Conservation (phyloP, 2,329 filamentous ascomycete species). For the Thelonectria discophora region DNA sequence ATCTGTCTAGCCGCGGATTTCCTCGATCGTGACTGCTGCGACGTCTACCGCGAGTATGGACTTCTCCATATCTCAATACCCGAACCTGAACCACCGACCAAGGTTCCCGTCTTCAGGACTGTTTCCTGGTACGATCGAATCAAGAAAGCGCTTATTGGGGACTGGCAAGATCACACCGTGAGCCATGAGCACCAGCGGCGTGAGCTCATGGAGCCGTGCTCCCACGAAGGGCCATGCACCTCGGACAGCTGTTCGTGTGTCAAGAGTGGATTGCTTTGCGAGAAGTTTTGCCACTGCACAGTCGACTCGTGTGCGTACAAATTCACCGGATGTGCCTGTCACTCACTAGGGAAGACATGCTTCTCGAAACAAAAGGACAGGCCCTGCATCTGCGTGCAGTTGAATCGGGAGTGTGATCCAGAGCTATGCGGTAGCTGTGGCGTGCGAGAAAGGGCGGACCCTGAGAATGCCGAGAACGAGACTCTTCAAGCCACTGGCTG, state of each 20-base stretch:
- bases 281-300: slow-evolving; percentile 74
- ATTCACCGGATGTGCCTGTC: slow-evolving; percentile 74
- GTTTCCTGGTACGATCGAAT: slow-evolving; percentile 66
- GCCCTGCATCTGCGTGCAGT: slow-evolving; percentile 74
- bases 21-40: slow-evolving; percentile 61
- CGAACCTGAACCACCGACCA: slow-evolving; percentile 39
- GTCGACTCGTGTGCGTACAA: slow-evolving; percentile 67
- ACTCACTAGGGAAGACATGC: slow-evolving; percentile 67
- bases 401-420: slow-evolving; percentile 84
- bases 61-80: slow-evolving; percentile 40
- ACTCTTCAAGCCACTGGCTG: slow-evolving; percentile 67
- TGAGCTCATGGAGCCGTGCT: slow-evolving; percentile 70
- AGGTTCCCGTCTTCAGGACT: slow-evolving; percentile 51
- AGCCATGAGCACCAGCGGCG: slow-evolving; percentile 65
- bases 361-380: slow-evolving; percentile 63
- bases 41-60: slow-evolving; percentile 53
- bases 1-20: slow-evolving; percentile 61
- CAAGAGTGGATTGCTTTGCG: slow-evolving; percentile 69
- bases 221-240: slow-evolving; percentile 74
- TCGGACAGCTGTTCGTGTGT: slow-evolving; percentile 70
- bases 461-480: slow-evolving; percentile 69
- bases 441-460: slow-evolving; percentile 73
- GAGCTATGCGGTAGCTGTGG: slow-evolving; percentile 78
- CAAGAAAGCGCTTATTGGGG: slow-evolving; percentile 61
- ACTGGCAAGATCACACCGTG: slow-evolving; percentile 65